Evolutionary conservation across 2,329 filamentous ascomycete genomes (phyloP).

Genomic region (Trichoderma breve): DNA sequence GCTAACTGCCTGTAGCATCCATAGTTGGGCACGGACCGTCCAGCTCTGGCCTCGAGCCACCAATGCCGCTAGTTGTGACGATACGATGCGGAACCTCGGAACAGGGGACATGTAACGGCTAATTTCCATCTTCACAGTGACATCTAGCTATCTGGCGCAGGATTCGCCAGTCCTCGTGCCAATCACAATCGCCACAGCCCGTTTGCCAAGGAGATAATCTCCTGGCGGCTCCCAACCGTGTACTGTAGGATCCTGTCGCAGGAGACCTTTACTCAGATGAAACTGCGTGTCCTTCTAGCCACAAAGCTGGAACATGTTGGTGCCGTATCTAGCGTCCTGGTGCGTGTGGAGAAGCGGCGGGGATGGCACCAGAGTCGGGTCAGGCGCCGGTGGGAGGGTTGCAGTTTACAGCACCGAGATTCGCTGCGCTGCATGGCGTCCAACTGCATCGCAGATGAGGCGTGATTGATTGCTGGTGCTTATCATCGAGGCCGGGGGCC

Average conservation of each 20-base stretch:
- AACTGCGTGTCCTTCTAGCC: constrained; percentile 5
- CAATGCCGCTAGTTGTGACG: not conserved
- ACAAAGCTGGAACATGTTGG: not conserved
- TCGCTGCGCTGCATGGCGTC: not conserved
- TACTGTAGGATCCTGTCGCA: not conserved
- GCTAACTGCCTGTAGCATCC: constrained; percentile 1
- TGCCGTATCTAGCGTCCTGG: constrained; percentile 9
- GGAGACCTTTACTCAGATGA: not conserved
- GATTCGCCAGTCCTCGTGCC: not conserved
- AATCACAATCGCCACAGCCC: not conserved
- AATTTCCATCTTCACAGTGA: not conserved
- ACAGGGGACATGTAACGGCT: not conserved
- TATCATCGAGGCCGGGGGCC: not conserved
- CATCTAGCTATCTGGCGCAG: not conserved
- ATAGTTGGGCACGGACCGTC: not conserved
- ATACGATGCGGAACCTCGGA: constrained; percentile 1
- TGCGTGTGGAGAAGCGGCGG: constrained; percentile 16
- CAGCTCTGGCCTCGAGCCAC: not conserved
- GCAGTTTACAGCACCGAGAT: not conserved
- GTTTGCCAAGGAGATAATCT: not conserved
- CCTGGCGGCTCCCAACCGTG: not conserved
- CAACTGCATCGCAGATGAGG: not conserved
- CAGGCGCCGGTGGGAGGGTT: constrained; percentile 1
- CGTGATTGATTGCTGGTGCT: not conserved
- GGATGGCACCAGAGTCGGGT: constrained; percentile 13